phyloP scores from a whole-genome alignment of 2,329 filamentous ascomycete species.

The Sporothrix dimorphospora region DNA sequence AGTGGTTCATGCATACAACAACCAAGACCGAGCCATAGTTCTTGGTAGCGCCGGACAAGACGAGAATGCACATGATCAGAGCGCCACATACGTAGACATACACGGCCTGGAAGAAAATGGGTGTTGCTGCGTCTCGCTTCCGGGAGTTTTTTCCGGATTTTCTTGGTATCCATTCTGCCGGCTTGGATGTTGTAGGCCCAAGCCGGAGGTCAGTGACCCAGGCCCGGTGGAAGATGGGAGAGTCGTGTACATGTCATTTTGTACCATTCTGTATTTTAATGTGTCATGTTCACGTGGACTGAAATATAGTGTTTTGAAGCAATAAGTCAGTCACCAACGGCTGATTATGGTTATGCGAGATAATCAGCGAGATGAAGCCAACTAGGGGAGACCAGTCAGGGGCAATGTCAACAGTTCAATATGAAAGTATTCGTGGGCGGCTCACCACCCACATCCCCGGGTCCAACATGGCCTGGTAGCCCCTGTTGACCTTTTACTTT shows the following conservation, averaged over 20 bases:
- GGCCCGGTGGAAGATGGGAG: neutral
- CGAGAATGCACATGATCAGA: neutral
- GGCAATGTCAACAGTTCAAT: neutral
- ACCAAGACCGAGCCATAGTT: constrained; percentile 1
- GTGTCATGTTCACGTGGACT: neutral
- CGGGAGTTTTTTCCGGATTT: neutral
- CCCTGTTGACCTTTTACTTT: neutral
- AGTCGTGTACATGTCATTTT: too few species aligned
- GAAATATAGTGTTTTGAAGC: neutral
- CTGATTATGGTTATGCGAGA: neutral
- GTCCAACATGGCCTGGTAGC: neutral
- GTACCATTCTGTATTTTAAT: too few species aligned
- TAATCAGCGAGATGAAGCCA: neutral
- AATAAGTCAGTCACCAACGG: neutral
- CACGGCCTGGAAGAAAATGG: too few species aligned
- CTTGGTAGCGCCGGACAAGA: neutral
- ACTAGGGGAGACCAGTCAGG: neutral
- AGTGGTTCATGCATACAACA: neutral
- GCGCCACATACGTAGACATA: neutral
- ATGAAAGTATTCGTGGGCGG: neutral
- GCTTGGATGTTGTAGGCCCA: neutral
- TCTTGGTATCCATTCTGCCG: neutral
- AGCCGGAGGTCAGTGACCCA: neutral
- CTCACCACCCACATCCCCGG: neutral
- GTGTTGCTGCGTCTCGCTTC: neutral